Base-by-base conservation (phyloP, 2,329 filamentous ascomycete genomes). In the Botrytis byssoidea region DNA sequence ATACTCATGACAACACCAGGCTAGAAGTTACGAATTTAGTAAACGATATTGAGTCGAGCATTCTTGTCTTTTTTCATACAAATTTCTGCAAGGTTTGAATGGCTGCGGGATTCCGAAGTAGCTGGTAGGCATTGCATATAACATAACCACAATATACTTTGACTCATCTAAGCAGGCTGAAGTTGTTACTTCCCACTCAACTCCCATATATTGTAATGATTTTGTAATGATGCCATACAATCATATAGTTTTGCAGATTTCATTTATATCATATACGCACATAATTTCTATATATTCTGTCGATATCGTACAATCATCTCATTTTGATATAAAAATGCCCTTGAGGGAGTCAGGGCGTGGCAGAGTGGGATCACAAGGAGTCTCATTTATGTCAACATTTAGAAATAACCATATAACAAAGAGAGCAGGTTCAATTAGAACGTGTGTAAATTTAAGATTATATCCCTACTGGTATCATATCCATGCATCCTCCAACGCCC, bases 1-100 rank as follows among this genome's bases (percentile, higher is more conserved):
- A 65, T 79, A 6, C 74, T 80, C 80, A 63, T 73, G 72, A 73
- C 70, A 37, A 46, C 7, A n/a, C 22, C 55, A 37, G 40, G 66
- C 37, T 57, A 35, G 25, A 42, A 18, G 5, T 16, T 22, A 22
- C 8, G 37, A 29, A 29, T 25, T 42, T n/a, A 32, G 40, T 16
- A 29, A 20, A 42, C 8, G 37, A n/a, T 40, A 29, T 44, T 32
- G 35, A 32, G 8, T 37, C 18, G 18, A 60, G 16, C 40, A 44
- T 22, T 65, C 40, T 65, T 22, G 29, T 32, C 40, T 42, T 14
- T 5, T 42, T 65, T 8, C 29, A 46, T 46, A 46, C n/a, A 65
- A 22, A 32, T 14, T 7, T 3, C n/a, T 63, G n/a, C 51, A 29
- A 29, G n/a, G 51, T 8, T 29, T 57, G 25, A n/a, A 29, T 55